Base-by-base conservation (phyloP, 345 rosid genomes). In the Eucalyptus albens region DNA sequence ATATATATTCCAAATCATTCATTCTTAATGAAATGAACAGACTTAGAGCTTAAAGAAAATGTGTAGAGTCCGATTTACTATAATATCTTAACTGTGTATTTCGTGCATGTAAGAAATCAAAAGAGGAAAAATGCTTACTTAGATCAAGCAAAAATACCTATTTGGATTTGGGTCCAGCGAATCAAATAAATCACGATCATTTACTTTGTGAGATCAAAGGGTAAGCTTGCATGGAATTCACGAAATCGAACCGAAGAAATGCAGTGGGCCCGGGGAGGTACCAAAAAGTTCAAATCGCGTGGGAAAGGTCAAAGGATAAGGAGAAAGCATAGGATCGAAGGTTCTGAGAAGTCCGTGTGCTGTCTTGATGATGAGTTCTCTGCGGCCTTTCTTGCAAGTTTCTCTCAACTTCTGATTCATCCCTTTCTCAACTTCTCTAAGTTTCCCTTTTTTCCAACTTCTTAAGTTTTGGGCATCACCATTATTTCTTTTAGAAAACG, bases 11-110 rank as follows among this genome's bases (percentile, higher is more conserved):
- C 13, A 56, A 56, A 24, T 4, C 3, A 56, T 56, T 24, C 6
- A 22, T 24, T 24, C 1, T 56, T 0, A 1, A 0, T 26, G 3
- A 56, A 22, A 24, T 24, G 12, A 22, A 24, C 1, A 4, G 1
- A 24, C 44, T 0, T 33, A 29, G 0, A 56, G 2, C 3, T 56
- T 2, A 10, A 56, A 9, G 27, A 56, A 24, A 56, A 24, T 56
- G 29, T 4, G 29, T 26, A 56, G 29, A 56, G 6, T 5, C 29
- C 13, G 0, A 24, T 10, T 22, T 56, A 24, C 33, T 2, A 2
- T 8, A 37, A 69, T n/a, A n/a, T n/a, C n/a, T n/a, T n/a, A n/a
- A n/a, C n/a, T n/a, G n/a, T n/a, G n/a, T n/a, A n/a, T n/a, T n/a
- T n/a, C n/a, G n/a, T n/a, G n/a, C n/a, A n/a, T n/a, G n/a, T n/a